A percentile compares a stretch with the other conserved stretches of the same genome.
Conservation (phyloP, 1,284 basidiomycete genomes). For the Fomes fomentarius region DNA sequence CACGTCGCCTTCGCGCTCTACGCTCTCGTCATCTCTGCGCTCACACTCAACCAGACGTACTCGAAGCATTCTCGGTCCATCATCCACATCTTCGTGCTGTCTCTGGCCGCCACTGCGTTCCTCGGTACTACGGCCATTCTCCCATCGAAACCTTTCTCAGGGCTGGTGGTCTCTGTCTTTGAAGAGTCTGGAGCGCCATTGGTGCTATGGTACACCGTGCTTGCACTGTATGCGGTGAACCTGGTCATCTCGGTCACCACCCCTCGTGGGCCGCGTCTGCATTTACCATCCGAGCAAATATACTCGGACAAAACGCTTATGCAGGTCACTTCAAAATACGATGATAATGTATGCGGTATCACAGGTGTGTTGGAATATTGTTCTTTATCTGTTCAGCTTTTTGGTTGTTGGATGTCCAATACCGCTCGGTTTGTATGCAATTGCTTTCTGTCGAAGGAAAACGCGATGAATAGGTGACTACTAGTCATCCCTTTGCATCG, state of each 20-base stretch:
- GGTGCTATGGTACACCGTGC: constrained; percentile 50
- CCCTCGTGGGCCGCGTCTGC: constrained; percentile 72
- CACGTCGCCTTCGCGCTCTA: constrained; percentile 66
- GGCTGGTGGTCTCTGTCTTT: constrained; percentile 14
- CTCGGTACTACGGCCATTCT: constrained; percentile 56
- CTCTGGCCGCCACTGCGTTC: constrained; percentile 54
- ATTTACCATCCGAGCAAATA: constrained; percentile 71
- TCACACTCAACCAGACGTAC: constrained; percentile 56
- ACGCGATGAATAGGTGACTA: too few relatives aligned
- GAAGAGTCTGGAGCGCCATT: constrained; percentile 30
- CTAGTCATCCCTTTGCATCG: too few relatives aligned
- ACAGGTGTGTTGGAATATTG: constrained; percentile 44
- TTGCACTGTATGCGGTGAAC: constrained; percentile 53
- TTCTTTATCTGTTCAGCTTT: not conserved
- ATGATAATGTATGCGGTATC: constrained; percentile 69
- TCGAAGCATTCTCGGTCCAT: constrained; percentile 63
- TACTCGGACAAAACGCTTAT: constrained; percentile 74
- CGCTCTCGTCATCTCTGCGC: constrained; percentile 53
- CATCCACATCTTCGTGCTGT: constrained; percentile 66
- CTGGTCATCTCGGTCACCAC: constrained; percentile 57
- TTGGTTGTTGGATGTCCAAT: too few relatives aligned
- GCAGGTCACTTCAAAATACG: constrained; percentile 54
- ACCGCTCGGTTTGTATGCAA: too few relatives aligned
- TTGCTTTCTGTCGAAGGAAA: too few relatives aligned
- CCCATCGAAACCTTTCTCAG: constrained; percentile 53